Evolutionary conservation across 2,329 filamentous ascomycete genomes (phyloP).

Genomic region (Raffaelea albimanens): DNA sequence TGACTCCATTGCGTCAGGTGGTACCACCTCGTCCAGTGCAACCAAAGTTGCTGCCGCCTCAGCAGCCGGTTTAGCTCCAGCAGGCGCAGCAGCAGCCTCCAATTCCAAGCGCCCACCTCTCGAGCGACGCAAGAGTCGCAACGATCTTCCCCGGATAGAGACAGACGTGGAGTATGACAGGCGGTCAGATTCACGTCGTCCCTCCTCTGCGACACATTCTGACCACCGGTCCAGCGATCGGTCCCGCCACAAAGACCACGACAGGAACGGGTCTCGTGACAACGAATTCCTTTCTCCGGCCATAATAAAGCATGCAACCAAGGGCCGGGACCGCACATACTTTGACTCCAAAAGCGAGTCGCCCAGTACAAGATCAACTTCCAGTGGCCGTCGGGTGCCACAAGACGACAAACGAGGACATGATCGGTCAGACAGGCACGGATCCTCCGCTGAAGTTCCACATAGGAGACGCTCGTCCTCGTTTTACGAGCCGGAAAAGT

Average conservation of each 20-base stretch:
- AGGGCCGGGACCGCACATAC: conserved; percentile 33
- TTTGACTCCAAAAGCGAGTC: conserved; percentile 18
- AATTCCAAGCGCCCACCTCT: conserved; percentile 3
- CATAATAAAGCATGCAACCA: conserved; percentile 29
- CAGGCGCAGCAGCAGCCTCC: conserved; percentile 3
- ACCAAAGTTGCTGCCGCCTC: not conserved
- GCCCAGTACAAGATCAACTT: conserved; percentile 6
- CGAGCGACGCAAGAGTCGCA: conserved; percentile 24
- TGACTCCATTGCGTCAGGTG: conserved; percentile 10
- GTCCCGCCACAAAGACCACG: conserved; percentile 22
- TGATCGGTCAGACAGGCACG: not conserved
- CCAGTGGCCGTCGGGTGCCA: conserved; percentile 6
- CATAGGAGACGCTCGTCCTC: conserved; percentile 24
- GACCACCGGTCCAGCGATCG: conserved; percentile 17
- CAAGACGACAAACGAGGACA: conserved; percentile 1
- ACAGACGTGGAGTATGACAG: conserved; percentile 25
- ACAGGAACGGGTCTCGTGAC: conserved; percentile 18
- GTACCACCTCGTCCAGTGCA: not conserved
- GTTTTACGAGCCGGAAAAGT: conserved; percentile 13
- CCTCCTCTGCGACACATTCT: conserved; percentile 23
- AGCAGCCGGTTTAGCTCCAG: not conserved
- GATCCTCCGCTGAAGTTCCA: conserved; percentile 7
- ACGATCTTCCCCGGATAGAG: conserved; percentile 35
- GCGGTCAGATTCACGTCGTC: conserved; percentile 19
- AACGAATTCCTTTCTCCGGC: conserved; percentile 29